Evolutionary conservation across 2,329 filamentous ascomycete genomes (phyloP), one percentile per base, ranked within the genome.

Genomic region (Drechslera avenae): DNA sequence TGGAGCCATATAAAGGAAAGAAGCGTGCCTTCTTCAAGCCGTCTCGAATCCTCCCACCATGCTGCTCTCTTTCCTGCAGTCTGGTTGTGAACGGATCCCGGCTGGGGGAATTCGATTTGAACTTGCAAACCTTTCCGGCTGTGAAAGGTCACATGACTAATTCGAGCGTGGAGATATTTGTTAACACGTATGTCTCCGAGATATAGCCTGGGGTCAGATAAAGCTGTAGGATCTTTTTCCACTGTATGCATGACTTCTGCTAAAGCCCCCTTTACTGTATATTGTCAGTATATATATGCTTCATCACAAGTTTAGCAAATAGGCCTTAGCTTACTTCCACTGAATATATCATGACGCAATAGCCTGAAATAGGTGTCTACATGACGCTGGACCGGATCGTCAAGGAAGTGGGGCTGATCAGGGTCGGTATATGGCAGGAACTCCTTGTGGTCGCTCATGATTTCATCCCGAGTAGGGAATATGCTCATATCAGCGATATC

Each of bases 391-490:
- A 61, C 45, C 26, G 50, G 43, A 30, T 64, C 49, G 1, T 33
- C 40, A 12, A 73, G 57, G 32, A 63, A 66, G 30, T 73, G 66
- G 4, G 54, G 60, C 23, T 71, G 59, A 16, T 66, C 54, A 0
- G 53, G 55, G 36, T 73, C 65, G 1, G 61, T 67, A 1, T 54
- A 59, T 0, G 72, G 72, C 1, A 75, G 48, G 23, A 66, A 72
- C 8, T 73, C 68, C 23, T 80, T 44, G 65, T 60, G 3, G 70
- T 78, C 39, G 73, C 77, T 63, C 45, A 63, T 37, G 2, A 73
- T 67, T 41, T 74, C 71, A 12, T 63, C 57, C 2, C 50, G 54
- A 1, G 68, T 72, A 0, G 72, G 71, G 4, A 74, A 67, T 4
- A 73, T 64, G 4, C 50, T 19, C n/a, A 74, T 64, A 0, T 67